Conservation (phyloP, 2,329 filamentous ascomycete genomes). For the Neurospora sp. region DNA sequence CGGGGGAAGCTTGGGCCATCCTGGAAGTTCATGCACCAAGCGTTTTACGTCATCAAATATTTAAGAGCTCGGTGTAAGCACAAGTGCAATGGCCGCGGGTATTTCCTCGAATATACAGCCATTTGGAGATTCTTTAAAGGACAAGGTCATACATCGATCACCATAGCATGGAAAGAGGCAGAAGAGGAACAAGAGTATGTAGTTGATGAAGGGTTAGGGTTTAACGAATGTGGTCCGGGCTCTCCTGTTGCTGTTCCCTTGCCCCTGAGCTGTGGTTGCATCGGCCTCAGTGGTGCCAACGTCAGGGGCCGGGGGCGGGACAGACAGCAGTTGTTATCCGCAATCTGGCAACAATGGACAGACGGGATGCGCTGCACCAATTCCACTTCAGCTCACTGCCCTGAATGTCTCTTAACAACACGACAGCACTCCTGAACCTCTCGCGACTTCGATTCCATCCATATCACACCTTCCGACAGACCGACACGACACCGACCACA, state of each 20-base stretch:
- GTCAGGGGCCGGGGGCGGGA: not conserved
- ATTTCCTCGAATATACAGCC: not conserved
- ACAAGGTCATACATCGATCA: not conserved
- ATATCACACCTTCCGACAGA: not conserved
- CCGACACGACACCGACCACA: not conserved
- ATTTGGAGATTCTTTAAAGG: not conserved
- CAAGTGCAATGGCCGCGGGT: not conserved
- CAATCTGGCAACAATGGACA: slow-evolving; percentile 20
- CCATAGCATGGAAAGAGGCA: not conserved
- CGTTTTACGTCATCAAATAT: not conserved
- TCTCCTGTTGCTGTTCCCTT: slow-evolving; percentile 6
- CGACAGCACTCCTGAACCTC: not conserved
- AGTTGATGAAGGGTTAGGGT: slow-evolving; percentile 6
- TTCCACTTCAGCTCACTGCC: slow-evolving; percentile 7
- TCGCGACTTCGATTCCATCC: not conserved
- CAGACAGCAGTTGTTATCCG: slow-evolving; percentile 9
- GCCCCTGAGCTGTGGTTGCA: slow-evolving; percentile 11
- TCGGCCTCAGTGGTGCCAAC: slow-evolving; percentile 4
- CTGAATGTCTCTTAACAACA: not conserved
- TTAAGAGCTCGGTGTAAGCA: not conserved
- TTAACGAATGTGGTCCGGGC: slow-evolving; percentile 3
- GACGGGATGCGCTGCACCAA: not conserved
- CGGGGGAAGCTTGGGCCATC: not conserved
- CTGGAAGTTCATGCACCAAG: not conserved
- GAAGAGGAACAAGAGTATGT: not conserved